Percentiles rank a stretch among this genome's conserved stretches.
These are phyloP conservation scores for Urochloa ruziziensis DNA, from an alignment of 176 grass and related monocot genomes.

Conservation along the genomic window DNA sequence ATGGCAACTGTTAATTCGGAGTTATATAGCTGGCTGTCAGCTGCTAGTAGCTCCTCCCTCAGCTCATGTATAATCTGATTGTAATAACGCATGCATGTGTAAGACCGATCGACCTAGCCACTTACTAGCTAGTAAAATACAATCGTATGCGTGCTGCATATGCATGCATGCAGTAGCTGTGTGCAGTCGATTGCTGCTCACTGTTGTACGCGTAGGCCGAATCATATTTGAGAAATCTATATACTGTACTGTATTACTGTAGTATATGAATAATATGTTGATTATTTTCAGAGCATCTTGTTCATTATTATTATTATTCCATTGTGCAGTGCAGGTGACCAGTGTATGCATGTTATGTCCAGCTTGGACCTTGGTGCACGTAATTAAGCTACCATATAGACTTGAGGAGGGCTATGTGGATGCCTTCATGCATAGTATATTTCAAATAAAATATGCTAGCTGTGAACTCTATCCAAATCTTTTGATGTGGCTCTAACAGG, in stretches of 20 bases:
- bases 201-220: background rate
- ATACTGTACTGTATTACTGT: too few relatives aligned
- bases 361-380: too few relatives aligned
- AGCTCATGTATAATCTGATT: conserved; percentile 13
- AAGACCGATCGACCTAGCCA: background rate
- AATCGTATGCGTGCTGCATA: background rate
- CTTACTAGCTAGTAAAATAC: background rate
- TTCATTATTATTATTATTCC: too few relatives aligned
- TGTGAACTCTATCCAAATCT: background rate
- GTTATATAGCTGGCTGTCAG: background rate
- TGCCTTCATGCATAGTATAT: background rate
- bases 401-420: too few relatives aligned
- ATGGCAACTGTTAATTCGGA: background rate
- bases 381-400: too few relatives aligned
- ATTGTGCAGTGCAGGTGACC: too few relatives aligned
- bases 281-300: too few relatives aligned
- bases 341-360: too few relatives aligned
- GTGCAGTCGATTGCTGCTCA: background rate
- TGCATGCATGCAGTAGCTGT: background rate
- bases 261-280: too few relatives aligned
- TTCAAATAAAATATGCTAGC: background rate
- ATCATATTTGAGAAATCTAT: background rate
- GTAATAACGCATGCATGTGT: conserved; percentile 25
- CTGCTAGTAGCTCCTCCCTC: background rate
- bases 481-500: background rate